A percentile compares a stretch with the other conserved stretches of the same genome.
phyloP scores from a whole-genome alignment of 202 grass and related monocot species.

The Tripidium arundinaceum region DNA sequence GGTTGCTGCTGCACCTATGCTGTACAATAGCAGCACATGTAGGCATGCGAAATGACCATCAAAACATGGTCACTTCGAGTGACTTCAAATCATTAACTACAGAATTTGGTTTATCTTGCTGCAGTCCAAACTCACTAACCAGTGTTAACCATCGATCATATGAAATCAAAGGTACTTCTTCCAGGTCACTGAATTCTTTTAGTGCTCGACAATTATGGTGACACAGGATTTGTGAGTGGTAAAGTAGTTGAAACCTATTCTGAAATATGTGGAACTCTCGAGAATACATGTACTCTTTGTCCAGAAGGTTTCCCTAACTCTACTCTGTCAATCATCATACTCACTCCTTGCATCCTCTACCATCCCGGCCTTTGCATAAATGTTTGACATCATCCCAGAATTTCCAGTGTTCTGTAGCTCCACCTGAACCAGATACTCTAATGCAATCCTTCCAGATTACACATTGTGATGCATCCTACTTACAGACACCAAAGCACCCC shows the following conservation, averaged over 20 bases:
- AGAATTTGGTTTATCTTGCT: neutral
- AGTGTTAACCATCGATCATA: neutral
- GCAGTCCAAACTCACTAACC: neutral
- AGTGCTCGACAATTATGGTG: neutral
- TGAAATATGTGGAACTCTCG: too few relatives aligned
- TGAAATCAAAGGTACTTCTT: neutral
- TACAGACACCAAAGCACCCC: too few relatives aligned
- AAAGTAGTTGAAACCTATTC: too few relatives aligned
- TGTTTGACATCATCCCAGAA: constrained; percentile 63
- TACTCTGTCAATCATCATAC: constrained; percentile 52
- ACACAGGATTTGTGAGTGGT: too few relatives aligned
- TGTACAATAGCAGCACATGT: neutral
- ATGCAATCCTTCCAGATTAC: constrained; percentile 49
- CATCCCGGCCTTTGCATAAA: constrained; percentile 52
- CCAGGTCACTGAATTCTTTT: neutral
- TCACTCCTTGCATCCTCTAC: constrained; percentile 55
- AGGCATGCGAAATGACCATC: neutral
- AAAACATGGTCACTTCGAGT: neutral
- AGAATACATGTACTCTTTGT: too few relatives aligned
- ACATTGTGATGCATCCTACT: constrained; percentile 48
- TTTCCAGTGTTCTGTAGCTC: constrained; percentile 63
- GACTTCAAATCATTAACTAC: neutral
- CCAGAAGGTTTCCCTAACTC: constrained; percentile 54
- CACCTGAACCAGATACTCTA: constrained; percentile 48
- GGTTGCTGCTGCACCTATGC: too few relatives aligned